Conservation (phyloP, 2,329 filamentous ascomycete genomes). For the Pseudopyrenochaeta lycopersici region DNA sequence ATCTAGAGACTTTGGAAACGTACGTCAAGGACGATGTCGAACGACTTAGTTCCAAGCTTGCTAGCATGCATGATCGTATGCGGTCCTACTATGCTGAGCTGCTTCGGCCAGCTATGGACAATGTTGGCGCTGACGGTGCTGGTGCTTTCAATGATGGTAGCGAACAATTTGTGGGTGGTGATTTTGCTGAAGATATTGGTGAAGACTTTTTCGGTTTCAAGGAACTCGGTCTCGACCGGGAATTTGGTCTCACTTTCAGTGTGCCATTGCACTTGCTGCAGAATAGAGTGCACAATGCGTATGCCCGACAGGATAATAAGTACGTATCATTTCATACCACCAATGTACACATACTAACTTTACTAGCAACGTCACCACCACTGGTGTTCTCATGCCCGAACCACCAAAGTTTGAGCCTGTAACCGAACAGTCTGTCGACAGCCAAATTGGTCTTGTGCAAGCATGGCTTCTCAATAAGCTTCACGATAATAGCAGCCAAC, state of each 20-base stretch:
- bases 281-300: slow-evolving; percentile 85
- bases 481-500: slow-evolving; percentile 81
- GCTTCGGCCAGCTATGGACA: slow-evolving; percentile 82
- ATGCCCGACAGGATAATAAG: slow-evolving; percentile 77
- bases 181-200: slow-evolving; percentile 96
- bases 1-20: slow-evolving; percentile 80
- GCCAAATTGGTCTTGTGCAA: slow-evolving; percentile 86
- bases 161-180: slow-evolving; percentile 94
- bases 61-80: slow-evolving; percentile 91
- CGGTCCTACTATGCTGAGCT: slow-evolving; percentile 92
- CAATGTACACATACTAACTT: slow-evolving; percentile 26
- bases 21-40: slow-evolving; percentile 97
- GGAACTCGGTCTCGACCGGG: slow-evolving; percentile 88
- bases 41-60: slow-evolving; percentile 79
- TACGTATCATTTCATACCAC: slow-evolving; percentile 43
- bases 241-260: slow-evolving; percentile 87
- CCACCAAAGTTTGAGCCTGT: slow-evolving; percentile 78
- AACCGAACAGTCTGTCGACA: slow-evolving; percentile 77
- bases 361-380: slow-evolving; percentile 65
- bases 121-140: slow-evolving; percentile 82
- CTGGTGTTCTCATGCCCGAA: slow-evolving; percentile 70
- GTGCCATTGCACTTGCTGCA: slow-evolving; percentile 95
- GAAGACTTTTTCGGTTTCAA: slow-evolving; percentile 99
- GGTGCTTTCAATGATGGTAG: slow-evolving; percentile 95
- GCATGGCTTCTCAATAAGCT: slow-evolving; percentile 92